Evolutionary conservation across 2,329 filamentous ascomycete species (phyloP), one percentile per base, ranked within the genome.

Genomic region (Diaporthe vaccinii): DNA sequence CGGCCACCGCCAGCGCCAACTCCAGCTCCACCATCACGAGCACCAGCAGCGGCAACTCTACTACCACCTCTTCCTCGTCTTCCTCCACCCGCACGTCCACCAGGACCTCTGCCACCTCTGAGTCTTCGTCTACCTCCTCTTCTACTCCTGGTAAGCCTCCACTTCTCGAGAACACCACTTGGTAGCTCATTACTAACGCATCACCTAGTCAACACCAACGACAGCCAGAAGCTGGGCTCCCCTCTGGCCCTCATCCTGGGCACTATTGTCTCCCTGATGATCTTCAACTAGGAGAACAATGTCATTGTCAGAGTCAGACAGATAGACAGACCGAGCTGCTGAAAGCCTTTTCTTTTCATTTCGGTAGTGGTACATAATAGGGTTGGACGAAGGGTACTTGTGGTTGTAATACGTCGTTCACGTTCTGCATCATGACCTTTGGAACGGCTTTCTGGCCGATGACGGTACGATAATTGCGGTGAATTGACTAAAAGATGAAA

Each of bases 191-290:
- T 8, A 39, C 65, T 69, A 69, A 69, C 34, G 17, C n/a, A 4
- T 1, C 28, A 15, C 4, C n/a, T 9, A 44, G 59, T 78, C 74
- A 81, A 81, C 79, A 80, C 80, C 77, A 84, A 84, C 80, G 79
- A 80, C 81, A 82, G 83, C 80, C 80, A 81, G 79, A 81, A 83
- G 78, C 80, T 83, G 76, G 80, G 83, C 76, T 86, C 84, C 28
- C 83, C 85, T n/a, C 81, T 86, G 57, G 85, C 84, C 57, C 80
- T 86, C 41, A 80, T 86, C 77, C 79, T 85, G 46, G 81, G 84
- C 59, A 82, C 84, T 49, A 80, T 84, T 55, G 84, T 83, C 71
- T 82, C 84, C 70, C 82, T 86, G 76, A 75, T 85, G 78, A 84
- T 85, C 83, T 84, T 86, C 78, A 84, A 86, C 82, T 86, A 84